A percentile compares a stretch with the other conserved stretches of the same genome.
Conservation (phyloP, 768 basidiomycete species). For the Grammothele lineata region DNA sequence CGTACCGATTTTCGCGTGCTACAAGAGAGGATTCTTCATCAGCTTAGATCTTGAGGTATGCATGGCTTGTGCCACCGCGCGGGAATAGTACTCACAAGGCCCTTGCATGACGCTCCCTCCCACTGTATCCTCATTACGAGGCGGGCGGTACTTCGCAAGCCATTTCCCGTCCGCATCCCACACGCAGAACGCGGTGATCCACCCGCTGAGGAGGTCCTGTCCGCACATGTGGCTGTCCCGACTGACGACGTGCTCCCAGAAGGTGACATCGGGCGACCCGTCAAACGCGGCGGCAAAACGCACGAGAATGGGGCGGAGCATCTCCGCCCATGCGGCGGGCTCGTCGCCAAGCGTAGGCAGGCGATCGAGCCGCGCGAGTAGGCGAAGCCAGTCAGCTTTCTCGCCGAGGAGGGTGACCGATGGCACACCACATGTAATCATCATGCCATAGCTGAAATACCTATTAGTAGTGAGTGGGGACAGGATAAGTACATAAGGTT, state of each 20-base stretch:
- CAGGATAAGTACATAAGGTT: too few relatives aligned
- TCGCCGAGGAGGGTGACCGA: slow-evolving; percentile 23
- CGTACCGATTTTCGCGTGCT: too few relatives aligned
- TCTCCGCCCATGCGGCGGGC: slow-evolving; percentile 20
- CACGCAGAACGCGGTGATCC: slow-evolving; percentile 18
- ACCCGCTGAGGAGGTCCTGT: slow-evolving; percentile 1
- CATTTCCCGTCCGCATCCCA: slow-evolving; percentile 8
- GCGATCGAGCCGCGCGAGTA: slow-evolving; percentile 18
- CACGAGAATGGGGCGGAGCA: slow-evolving; percentile 26
- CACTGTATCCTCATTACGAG: neutral
- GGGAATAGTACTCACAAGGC: too few relatives aligned
- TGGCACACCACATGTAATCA: slow-evolving; percentile 22
- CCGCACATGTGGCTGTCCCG: neutral
- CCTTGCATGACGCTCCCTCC: too few relatives aligned
- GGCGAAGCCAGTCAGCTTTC: slow-evolving; percentile 20
- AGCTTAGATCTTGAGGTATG: too few relatives aligned
- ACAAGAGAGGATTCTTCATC: too few relatives aligned
- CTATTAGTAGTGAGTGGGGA: neutral
- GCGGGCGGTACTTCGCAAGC: neutral
- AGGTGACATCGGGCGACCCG: slow-evolving; percentile 10
- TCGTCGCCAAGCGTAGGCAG: slow-evolving; percentile 22
- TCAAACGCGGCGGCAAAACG: slow-evolving; percentile 28
- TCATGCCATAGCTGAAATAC: slow-evolving; percentile 19
- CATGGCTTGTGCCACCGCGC: too few relatives aligned
- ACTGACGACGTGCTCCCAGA: slow-evolving; percentile 12